These are phyloP conservation scores for Usnea hakonensis DNA, from an alignment of 495 filamentous ascomycete species.

Conservation along the genomic window DNA sequence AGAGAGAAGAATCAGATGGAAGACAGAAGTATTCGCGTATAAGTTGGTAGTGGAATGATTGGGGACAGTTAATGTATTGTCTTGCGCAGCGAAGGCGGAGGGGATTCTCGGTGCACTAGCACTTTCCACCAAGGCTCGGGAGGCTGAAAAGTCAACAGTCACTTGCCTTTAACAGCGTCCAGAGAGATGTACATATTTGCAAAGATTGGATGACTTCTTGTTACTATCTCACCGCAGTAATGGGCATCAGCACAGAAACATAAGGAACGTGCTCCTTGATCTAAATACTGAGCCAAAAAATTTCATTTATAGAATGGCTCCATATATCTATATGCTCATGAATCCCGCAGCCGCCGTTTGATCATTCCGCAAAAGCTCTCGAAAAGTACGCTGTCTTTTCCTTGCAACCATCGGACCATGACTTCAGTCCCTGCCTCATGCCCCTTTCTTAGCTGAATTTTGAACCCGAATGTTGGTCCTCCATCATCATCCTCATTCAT, in stretches of 20 bases:
- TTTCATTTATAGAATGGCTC: not conserved
- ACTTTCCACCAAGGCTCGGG: too few species aligned
- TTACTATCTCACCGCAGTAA: too few species aligned
- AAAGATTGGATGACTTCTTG: too few species aligned
- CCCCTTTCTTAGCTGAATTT: slow-evolving; percentile 32
- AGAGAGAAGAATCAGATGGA: not conserved
- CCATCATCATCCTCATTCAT: slow-evolving; percentile 21
- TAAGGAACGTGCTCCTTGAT: too few species aligned
- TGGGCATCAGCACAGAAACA: too few species aligned
- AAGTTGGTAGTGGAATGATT: not conserved
- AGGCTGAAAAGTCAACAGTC: too few species aligned
- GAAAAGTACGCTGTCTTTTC: slow-evolving; percentile 66
- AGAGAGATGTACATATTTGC: too few species aligned
- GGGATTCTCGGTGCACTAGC: too few species aligned
- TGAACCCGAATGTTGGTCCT: slow-evolving; percentile 40
- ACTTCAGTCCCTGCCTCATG: slow-evolving; percentile 31
- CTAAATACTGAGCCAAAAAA: too few species aligned
- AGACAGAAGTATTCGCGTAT: not conserved
- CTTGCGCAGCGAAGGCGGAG: too few species aligned
- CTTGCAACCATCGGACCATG: slow-evolving; percentile 65
- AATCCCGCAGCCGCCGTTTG: slow-evolving; percentile 42
- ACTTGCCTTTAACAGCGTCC: too few species aligned
- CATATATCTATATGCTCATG: not conserved
- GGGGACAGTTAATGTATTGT: too few species aligned
- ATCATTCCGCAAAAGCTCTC: slow-evolving; percentile 85